Conservation (phyloP, 1,139 yeast species). For the Eremothecium cymbalariae region DNA sequence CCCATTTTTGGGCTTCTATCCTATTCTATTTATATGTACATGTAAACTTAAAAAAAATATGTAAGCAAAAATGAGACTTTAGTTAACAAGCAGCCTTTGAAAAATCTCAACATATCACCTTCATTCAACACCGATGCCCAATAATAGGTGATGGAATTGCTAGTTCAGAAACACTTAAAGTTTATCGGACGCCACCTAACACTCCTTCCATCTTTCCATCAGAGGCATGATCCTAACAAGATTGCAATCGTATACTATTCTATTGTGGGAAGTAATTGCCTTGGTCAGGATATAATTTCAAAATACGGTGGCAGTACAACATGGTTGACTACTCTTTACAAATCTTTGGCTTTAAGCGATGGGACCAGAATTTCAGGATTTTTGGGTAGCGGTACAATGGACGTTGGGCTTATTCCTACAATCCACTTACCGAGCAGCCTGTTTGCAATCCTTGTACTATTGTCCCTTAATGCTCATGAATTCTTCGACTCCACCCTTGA, state of each 20-base stretch:
- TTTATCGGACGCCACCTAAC: conserved; percentile 24
- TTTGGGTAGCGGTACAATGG: conserved; percentile 18
- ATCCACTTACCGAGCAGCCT: conserved; percentile 27
- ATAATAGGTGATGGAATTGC: conserved; percentile 2
- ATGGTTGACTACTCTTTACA: conserved; percentile 22
- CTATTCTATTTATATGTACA: no score
- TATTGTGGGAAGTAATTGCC: conserved; percentile 17
- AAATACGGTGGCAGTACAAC: conserved; percentile 12
- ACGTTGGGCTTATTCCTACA: conserved; percentile 14
- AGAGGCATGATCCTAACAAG: conserved; percentile 27
- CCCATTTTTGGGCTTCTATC: no score
- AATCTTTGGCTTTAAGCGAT: conserved; percentile 4
- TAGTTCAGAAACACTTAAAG: conserved; percentile 19
- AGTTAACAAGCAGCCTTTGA: no score
- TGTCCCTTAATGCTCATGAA: conserved; percentile 16
- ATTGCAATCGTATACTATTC: conserved; percentile 28
- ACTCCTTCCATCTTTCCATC: conserved; percentile 24
- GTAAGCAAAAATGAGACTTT: no score
- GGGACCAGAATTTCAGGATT: conserved; percentile 21
- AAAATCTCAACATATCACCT: no score
- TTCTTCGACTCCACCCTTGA: conserved; percentile 14
- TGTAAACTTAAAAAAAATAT: no score
- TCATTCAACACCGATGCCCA: no score
- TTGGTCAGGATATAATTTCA: conserved; percentile 15
- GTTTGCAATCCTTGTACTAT: conserved; percentile 22